Percentiles rank a stretch among this genome's conserved stretches.
These are phyloP conservation scores for Annulohypoxylon truncatum DNA, from an alignment of 2,329 filamentous ascomycete species.

Conservation along the genomic window DNA sequence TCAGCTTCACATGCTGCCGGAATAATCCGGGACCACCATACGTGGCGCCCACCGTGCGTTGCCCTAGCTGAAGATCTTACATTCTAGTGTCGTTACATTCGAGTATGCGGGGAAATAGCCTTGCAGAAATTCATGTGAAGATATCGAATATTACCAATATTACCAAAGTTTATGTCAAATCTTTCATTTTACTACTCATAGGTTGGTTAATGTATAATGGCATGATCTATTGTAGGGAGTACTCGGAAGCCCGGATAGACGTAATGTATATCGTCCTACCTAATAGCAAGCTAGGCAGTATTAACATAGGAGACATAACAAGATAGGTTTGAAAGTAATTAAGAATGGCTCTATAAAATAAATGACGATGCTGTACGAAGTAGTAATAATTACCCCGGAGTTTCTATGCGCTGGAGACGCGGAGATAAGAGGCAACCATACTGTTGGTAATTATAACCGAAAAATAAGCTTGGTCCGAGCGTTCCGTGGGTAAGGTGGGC, in stretches of 20 bases:
- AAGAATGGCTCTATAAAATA: too few relatives aligned
- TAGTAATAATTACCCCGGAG: background rate
- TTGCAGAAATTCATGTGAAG: constrained; percentile 12
- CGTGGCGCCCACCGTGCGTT: background rate
- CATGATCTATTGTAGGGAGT: too few relatives aligned
- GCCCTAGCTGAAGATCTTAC: background rate
- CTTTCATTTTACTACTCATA: background rate
- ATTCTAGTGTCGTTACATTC: constrained; percentile 10
- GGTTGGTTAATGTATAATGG: too few relatives aligned
- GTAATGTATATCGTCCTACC: too few relatives aligned
- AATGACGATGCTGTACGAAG: too few relatives aligned
- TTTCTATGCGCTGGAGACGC: background rate
- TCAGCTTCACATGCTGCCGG: constrained; percentile 34
- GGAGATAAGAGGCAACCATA: background rate
- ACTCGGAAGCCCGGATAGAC: too few relatives aligned
- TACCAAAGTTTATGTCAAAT: background rate
- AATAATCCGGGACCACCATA: constrained; percentile 23
- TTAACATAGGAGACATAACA: too few relatives aligned
- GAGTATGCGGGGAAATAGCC: constrained; percentile 21
- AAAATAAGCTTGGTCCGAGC: constrained; percentile 23
- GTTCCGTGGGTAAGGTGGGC: background rate
- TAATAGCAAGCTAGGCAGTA: too few relatives aligned
- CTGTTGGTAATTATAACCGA: constrained; percentile 16
- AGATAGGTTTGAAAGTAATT: too few relatives aligned
- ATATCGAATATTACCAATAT: background rate